A percentile compares a stretch with the other conserved stretches of the same genome.
These are phyloP conservation scores for Madurella fahalii DNA, from an alignment of 2,329 filamentous ascomycete genomes.

Conservation along the genomic window DNA sequence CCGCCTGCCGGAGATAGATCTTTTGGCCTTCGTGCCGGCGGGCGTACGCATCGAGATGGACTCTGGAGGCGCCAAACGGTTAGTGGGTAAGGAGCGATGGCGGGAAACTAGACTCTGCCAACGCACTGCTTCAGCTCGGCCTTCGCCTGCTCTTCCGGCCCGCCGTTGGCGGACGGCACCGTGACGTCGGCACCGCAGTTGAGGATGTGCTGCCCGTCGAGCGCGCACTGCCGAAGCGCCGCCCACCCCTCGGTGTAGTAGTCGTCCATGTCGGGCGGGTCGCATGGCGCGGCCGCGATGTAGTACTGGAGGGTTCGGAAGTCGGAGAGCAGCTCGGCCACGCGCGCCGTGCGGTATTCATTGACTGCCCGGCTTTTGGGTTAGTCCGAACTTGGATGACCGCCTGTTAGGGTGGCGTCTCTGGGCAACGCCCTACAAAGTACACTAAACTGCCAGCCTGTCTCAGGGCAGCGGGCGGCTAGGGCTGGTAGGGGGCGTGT, in stretches of 20 bases:
- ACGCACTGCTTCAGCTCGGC: conserved; percentile 60
- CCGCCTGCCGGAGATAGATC: conserved; percentile 58
- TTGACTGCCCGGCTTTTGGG: conserved; percentile 46
- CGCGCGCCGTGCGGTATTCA: conserved; percentile 54
- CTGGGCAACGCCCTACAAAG: conserved; percentile 1
- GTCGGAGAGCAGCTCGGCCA: conserved; percentile 59
- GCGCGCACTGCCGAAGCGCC: conserved; percentile 56
- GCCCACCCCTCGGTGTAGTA: conserved; percentile 63
- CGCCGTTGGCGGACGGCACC: conserved; percentile 50
- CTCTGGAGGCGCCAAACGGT: conserved; percentile 33
- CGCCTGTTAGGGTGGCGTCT: conserved; percentile 2
- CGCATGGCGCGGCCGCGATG: conserved; percentile 53
- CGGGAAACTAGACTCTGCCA: conserved; percentile 8
- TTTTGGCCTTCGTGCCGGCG: conserved; percentile 61
- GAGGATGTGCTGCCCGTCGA: conserved; percentile 62
- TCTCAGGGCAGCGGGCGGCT: not conserved
- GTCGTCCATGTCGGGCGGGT: conserved; percentile 53
- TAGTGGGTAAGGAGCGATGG: not conserved
- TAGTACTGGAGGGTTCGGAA: conserved; percentile 60
- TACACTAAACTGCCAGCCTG: not conserved
- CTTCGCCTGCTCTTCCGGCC: conserved; percentile 56
- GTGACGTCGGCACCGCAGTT: conserved; percentile 60
- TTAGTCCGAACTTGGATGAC: conserved; percentile 1
- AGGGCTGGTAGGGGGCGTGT: conserved; percentile 7
- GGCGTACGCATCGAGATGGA: conserved; percentile 57